Evolutionary conservation across 495 filamentous ascomycete species (phyloP).

Genomic region (Massariosphaeria phaeospora): DNA sequence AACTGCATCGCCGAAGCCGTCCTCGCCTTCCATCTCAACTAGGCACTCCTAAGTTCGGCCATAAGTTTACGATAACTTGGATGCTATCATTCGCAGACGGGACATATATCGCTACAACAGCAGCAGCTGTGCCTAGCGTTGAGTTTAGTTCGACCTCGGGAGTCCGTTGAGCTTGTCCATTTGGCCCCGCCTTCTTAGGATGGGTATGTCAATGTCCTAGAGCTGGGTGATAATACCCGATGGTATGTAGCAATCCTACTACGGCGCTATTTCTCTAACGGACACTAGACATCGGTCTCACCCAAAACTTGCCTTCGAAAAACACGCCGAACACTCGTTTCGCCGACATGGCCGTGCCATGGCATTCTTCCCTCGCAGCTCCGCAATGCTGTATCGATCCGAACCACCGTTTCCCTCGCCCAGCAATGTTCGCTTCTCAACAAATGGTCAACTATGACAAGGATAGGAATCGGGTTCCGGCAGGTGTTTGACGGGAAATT

Average conservation of each 20-base stretch:
- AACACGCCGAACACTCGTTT: constrained; percentile 42
- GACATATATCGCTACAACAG: neutral
- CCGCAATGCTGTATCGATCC: constrained; percentile 49
- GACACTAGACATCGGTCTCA: constrained; percentile 37
- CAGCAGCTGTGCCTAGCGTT: neutral
- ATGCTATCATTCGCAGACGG: neutral
- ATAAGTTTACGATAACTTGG: too few relatives aligned
- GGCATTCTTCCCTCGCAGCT: constrained; percentile 44
- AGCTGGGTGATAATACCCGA: constrained; percentile 27
- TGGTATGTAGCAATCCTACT: neutral
- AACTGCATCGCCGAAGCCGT: too few relatives aligned
- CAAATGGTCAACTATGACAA: constrained; percentile 47
- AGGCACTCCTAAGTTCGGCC: too few relatives aligned
- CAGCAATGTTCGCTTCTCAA: constrained; percentile 50
- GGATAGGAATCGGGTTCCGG: constrained; percentile 40
- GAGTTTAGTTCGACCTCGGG: neutral
- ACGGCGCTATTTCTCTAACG: neutral
- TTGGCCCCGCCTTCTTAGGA: too few relatives aligned
- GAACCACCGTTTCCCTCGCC: constrained; percentile 43
- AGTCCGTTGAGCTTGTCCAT: too few relatives aligned
- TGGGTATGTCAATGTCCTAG: constrained; percentile 22
- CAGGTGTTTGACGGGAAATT: constrained; percentile 41
- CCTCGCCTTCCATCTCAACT: too few relatives aligned
- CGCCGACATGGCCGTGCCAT: constrained; percentile 46
- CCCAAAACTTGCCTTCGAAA: constrained; percentile 38